phyloP scores from a whole-genome alignment of 352 stramenopile species.

The Pythium myriotylum region DNA sequence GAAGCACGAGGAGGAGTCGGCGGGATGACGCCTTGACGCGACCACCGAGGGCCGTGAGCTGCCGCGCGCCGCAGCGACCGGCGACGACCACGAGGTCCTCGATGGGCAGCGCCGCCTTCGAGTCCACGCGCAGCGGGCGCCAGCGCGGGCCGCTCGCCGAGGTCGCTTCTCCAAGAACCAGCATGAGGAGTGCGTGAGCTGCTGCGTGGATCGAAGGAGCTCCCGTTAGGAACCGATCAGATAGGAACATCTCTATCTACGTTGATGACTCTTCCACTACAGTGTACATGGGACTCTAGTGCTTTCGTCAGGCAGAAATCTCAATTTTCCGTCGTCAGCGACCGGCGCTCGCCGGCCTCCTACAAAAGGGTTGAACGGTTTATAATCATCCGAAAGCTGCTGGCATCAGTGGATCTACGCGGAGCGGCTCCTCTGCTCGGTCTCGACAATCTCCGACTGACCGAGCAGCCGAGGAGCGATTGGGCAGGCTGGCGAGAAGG shows the following conservation, averaged over 20 bases:
- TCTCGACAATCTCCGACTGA: too few species aligned
- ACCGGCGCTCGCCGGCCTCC: conserved; percentile 17
- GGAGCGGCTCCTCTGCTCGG: neutral
- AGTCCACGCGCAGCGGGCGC: conserved; percentile 15
- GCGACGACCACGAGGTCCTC: conserved; percentile 62
- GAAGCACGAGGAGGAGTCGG: conserved; percentile 50
- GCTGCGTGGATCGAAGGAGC: neutral
- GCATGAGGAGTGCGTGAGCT: neutral
- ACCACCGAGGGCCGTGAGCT: conserved; percentile 65
- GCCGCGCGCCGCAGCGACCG: conserved; percentile 38
- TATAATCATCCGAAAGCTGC: conserved; percentile 45
- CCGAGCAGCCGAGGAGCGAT: too few species aligned
- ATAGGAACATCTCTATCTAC: neutral
- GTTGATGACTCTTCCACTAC: too few species aligned
- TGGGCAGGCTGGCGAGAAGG: neutral
- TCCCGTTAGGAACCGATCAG: conserved; percentile 16
- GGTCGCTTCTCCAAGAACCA: conserved; percentile 8
- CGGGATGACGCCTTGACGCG: conserved; percentile 49
- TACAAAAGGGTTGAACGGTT: conserved; percentile 43
- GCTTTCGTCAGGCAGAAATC: conserved; percentile 57
- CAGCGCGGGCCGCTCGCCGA: conserved; percentile 17
- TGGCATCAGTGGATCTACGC: neutral
- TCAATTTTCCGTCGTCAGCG: conserved; percentile 35
- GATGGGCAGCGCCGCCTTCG: conserved; percentile 55
- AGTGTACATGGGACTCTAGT: too few species aligned